phyloP scores from a whole-genome alignment of 129 eudicot species.

The Dittrichia graveolens region DNA sequence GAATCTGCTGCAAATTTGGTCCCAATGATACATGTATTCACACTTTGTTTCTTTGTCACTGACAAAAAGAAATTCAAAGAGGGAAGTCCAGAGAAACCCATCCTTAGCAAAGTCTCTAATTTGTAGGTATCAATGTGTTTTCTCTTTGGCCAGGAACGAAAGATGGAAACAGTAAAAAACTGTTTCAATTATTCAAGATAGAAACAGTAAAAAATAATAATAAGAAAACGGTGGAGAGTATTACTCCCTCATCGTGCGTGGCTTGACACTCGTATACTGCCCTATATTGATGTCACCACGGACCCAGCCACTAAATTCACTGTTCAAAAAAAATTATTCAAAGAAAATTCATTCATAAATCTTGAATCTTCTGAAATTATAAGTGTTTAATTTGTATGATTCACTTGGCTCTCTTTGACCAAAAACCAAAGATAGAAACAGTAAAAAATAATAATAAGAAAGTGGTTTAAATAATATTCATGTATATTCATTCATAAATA shows the following conservation, averaged over 20 bases:
- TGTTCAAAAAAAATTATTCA: too few species aligned
- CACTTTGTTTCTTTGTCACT: slow-evolving; percentile 40
- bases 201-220: too few species aligned
- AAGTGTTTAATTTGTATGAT: slow-evolving; percentile 17
- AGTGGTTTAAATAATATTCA: not conserved
- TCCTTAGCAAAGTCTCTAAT: slow-evolving; percentile 36
- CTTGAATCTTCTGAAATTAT: not conserved
- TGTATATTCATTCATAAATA: not conserved
- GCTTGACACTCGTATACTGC: too few species aligned
- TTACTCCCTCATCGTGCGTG: too few species aligned
- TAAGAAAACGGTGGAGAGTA: too few species aligned
- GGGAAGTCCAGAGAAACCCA: slow-evolving; percentile 32
- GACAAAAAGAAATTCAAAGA: slow-evolving; percentile 42
- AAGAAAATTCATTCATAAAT: slow-evolving; percentile 1
- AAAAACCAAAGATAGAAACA: slow-evolving; percentile 25
- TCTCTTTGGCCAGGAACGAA: slow-evolving; percentile 37
- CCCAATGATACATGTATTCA: slow-evolving; percentile 40
- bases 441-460: not conserved
- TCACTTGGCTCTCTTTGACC: slow-evolving; percentile 27
- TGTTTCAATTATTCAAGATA: not conserved
- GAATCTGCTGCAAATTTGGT: slow-evolving; percentile 43
- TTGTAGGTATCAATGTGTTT: slow-evolving; percentile 32
- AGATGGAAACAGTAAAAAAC: slow-evolving; percentile 14
- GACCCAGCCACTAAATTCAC: too few species aligned
- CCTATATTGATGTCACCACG: too few species aligned